These are phyloP conservation scores for Gossypium davidsonii DNA, from an alignment of 441 rosid species.

Conservation along the genomic window DNA sequence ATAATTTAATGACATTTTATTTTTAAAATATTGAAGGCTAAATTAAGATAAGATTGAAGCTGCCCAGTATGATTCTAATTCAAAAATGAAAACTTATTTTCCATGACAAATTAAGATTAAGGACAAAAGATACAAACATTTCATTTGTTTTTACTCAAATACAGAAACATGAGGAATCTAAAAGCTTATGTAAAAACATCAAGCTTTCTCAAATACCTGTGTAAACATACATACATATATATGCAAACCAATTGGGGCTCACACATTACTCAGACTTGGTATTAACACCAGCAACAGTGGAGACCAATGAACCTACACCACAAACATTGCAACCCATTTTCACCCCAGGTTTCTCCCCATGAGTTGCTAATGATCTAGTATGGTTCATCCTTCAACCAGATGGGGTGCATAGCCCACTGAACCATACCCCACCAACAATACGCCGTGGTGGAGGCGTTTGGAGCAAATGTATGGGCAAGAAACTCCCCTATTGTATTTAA, in stretches of 20 bases:
- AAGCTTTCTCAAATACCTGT: background rate
- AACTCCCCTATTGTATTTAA: constrained; percentile 59
- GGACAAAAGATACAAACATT: background rate
- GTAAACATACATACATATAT: background rate
- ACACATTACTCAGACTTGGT: constrained; percentile 21
- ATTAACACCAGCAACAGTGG: constrained; percentile 64
- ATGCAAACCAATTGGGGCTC: constrained; percentile 10
- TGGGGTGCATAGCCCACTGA: constrained; percentile 63
- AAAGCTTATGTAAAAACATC: background rate
- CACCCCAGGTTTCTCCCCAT: constrained; percentile 93
- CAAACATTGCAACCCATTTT: constrained; percentile 81
- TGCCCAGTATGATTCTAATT: no score
- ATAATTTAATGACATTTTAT: no score
- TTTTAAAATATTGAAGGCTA: no score
- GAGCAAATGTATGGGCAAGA: constrained; percentile 90
- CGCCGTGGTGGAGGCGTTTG: constrained; percentile 81
- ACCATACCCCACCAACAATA: constrained; percentile 80
- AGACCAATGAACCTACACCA: constrained; percentile 85
- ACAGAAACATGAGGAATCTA: constrained; percentile 14
- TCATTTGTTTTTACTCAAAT: background rate
- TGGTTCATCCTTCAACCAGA: constrained; percentile 78
- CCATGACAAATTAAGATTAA: no score
- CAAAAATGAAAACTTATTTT: no score
- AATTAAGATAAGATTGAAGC: no score
- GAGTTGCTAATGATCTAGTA: constrained; percentile 95